A percentile compares a stretch with the other conserved stretches of the same genome.
Conservation (phyloP, 108 stramenopile species). For the Discostella stelligeroides region DNA sequence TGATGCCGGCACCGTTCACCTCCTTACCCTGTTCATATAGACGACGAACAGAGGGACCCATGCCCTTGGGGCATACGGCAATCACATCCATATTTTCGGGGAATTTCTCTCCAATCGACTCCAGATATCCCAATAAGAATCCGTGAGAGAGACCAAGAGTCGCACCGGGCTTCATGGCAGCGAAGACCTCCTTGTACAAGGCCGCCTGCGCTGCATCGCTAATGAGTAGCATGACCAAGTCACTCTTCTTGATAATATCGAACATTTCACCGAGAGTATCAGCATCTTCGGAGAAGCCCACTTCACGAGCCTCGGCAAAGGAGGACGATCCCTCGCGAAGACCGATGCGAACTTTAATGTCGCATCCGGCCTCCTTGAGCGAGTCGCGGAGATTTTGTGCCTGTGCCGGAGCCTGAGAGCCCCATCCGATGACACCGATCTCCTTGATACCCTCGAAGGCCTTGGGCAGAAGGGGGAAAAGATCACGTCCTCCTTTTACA, state of each 20-base stretch:
- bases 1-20: slow-evolving; percentile 97
- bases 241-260: slow-evolving; percentile 89
- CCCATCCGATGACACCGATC: slow-evolving; percentile 98
- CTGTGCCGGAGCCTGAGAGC: slow-evolving; percentile 98
- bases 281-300: slow-evolving; percentile 89
- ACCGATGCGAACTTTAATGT: slow-evolving; percentile 91
- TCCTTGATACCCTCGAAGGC: slow-evolving; percentile 96
- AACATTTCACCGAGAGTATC: slow-evolving; percentile 98
- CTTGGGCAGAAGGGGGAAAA: slow-evolving; percentile 91
- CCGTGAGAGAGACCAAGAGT: slow-evolving; percentile 95
- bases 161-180: slow-evolving; percentile 97
- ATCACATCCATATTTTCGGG: slow-evolving; percentile 97
- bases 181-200: slow-evolving; percentile 96
- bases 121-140: slow-evolving; percentile 96
- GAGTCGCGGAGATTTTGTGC: slow-evolving; percentile 96
- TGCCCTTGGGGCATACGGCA: slow-evolving; percentile 98
- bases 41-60: slow-evolving; percentile 98
- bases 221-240: slow-evolving; percentile 96
- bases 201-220: slow-evolving; percentile 95
- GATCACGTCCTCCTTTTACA: slow-evolving; percentile 97
- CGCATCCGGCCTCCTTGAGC: slow-evolving; percentile 77
- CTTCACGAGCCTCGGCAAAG: slow-evolving; percentile 85
- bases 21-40: slow-evolving; percentile 99
- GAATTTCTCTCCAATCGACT: slow-evolving; percentile 93
- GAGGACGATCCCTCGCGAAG: slow-evolving; percentile 94